Evolutionary conservation across 2,329 filamentous ascomycete species (phyloP), one percentile per base, ranked within the genome.

Genomic region (Tricladium varicosporioides): DNA sequence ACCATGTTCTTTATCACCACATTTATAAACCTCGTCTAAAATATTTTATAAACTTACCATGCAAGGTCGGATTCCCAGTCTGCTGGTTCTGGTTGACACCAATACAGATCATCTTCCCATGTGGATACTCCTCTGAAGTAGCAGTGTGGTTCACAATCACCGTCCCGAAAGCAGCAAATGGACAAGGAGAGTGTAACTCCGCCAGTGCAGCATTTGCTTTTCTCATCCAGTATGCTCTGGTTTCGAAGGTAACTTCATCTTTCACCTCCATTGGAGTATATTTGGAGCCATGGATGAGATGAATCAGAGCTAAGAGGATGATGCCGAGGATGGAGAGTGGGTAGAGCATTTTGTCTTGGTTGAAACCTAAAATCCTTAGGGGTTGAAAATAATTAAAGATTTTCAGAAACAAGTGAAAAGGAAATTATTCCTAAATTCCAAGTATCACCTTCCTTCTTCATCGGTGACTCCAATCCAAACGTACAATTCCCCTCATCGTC

Each of bases 131-230:
- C 10, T 67, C 59, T 18, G 62, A 57, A 1, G 59, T 57, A 46
- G 60, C 65, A 0, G 79, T 82, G 62, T 84, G 81, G 63, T 83
- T 84, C 13, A 84, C 81, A 54, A 84, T 75, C 18, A 76, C 80
- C 13, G 76, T 73, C 2, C 78, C 80, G 64, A 83, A 84, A 5
- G 81, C 76, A 5, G 72, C 75, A 59, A 79, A 81, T 0, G 79
- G 79, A 63, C 81, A 84, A 2, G 80, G 78, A 1, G 71, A 73
- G 15, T 63, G 63, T 18, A 75, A 66, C 18, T 74, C 69, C n/a
- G 67, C 62, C 4, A 82, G 71, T 1, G 76, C 77, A 19, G 72
- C 63, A 57, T 77, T 80, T 15, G 80, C 78, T 33, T 71, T 67
- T 15, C 78, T 74, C 77, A 84, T 83, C 79, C 80, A 83, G 64